These are phyloP conservation scores for Penicillium sp. DNA, from an alignment of 2,329 filamentous ascomycete species.

Conservation along the genomic window DNA sequence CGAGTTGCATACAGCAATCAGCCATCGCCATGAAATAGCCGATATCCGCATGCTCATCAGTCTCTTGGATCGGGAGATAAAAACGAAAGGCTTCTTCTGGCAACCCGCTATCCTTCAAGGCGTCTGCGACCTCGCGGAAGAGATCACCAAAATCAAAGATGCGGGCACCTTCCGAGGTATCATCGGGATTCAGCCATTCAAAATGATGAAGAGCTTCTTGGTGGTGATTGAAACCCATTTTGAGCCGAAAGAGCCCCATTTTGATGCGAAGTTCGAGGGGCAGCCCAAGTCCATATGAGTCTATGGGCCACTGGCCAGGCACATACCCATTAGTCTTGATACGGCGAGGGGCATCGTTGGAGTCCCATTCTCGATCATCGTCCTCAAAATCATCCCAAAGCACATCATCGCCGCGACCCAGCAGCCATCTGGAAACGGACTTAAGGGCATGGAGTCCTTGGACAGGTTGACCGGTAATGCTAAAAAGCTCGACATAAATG, in stretches of 20 bases:
- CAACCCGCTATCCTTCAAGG: conserved; percentile 53
- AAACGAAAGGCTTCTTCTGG: conserved; percentile 60
- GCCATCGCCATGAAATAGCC: conserved; percentile 53
- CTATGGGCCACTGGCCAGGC: conserved; percentile 52
- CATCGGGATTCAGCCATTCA: conserved; percentile 67
- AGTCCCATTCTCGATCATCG: conserved; percentile 90
- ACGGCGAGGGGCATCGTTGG: conserved; percentile 67
- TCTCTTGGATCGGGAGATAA: conserved; percentile 54
- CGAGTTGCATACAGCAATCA: conserved; percentile 66
- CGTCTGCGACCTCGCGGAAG: conserved; percentile 70
- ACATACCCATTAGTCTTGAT: conserved; percentile 62
- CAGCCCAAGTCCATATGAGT: conserved; percentile 70
- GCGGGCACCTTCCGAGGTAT: conserved; percentile 50
- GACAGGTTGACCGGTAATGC: conserved; percentile 61
- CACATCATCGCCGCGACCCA: conserved; percentile 70
- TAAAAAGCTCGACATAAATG: conserved; percentile 80
- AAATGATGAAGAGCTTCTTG: conserved; percentile 74
- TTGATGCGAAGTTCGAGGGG: conserved; percentile 83
- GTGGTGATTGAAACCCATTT: conserved; percentile 60
- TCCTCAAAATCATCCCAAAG: conserved; percentile 73
- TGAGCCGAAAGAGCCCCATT: conserved; percentile 79
- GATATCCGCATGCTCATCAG: conserved; percentile 50
- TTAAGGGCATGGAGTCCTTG: conserved; percentile 72
- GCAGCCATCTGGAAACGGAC: conserved; percentile 74
- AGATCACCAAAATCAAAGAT: conserved; percentile 73